Evolutionary conservation across 805 yeast genomes (phyloP).

Genomic region (Candida patagonica): DNA sequence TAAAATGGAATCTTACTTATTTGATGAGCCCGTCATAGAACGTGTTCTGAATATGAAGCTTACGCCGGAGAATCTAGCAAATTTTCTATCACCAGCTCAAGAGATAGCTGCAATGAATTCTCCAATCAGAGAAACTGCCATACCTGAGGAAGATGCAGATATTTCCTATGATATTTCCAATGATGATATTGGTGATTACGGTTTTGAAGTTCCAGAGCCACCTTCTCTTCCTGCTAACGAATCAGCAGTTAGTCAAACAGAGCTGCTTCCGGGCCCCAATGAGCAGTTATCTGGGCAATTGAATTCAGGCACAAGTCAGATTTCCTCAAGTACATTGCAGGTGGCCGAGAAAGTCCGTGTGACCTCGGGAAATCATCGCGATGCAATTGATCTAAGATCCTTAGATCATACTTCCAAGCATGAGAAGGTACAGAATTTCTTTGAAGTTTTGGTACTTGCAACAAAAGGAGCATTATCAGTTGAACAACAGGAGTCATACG

Average conservation of each 20-base stretch:
- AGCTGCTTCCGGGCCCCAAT: too few species aligned
- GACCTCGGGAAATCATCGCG: background rate
- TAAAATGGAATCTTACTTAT: background rate
- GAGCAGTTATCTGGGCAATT: too few species aligned
- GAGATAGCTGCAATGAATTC: background rate
- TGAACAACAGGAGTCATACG: constrained; percentile 52
- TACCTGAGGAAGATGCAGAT: background rate
- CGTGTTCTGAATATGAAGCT: constrained; percentile 1
- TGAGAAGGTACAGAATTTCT: constrained; percentile 67
- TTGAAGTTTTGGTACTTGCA: constrained; percentile 74
- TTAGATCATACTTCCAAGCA: constrained; percentile 27
- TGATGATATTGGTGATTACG: background rate
- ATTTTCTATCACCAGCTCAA: background rate
- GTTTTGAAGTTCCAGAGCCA: background rate
- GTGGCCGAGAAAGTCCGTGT: constrained; percentile 41
- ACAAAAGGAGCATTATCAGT: constrained; percentile 61
- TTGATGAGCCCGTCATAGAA: constrained; percentile 1
- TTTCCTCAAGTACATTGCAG: constrained; percentile 42
- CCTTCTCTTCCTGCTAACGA: background rate
- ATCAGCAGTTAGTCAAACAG: too few species aligned
- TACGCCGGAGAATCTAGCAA: background rate
- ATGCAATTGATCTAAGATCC: background rate
- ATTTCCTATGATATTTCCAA: background rate
- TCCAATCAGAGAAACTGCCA: background rate
- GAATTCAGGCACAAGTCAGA: too few species aligned